phyloP scores from a whole-genome alignment of 1,284 basidiomycete species.

The Hortiboletus rubellus region DNA sequence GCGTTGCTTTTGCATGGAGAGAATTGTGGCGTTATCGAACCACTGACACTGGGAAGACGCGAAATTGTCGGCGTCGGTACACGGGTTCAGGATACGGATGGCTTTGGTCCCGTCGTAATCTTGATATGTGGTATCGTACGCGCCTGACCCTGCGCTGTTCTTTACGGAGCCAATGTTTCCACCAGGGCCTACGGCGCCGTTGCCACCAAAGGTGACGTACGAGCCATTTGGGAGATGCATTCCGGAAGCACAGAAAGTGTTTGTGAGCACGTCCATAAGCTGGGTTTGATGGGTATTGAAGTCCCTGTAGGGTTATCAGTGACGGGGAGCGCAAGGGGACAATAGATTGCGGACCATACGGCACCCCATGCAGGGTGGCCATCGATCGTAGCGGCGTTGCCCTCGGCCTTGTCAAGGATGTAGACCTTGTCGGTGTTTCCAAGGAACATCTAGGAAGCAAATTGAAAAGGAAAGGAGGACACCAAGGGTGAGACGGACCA shows the following conservation, averaged over 20 bases:
- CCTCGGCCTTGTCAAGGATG: constrained; percentile 50
- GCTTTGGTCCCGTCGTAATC: constrained; percentile 67
- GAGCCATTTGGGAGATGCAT: constrained; percentile 69
- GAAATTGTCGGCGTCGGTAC: constrained; percentile 55
- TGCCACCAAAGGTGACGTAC: constrained; percentile 67
- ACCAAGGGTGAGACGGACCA: constrained; percentile 43
- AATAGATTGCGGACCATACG: constrained; percentile 38
- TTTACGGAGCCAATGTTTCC: constrained; percentile 58
- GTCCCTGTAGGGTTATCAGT: constrained; percentile 21
- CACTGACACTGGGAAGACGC: constrained; percentile 63
- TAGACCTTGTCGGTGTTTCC: constrained; percentile 50
- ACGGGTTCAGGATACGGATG: constrained; percentile 78
- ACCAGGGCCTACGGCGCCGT: constrained; percentile 75
- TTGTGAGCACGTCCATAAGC: constrained; percentile 73
- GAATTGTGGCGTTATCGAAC: constrained; percentile 68
- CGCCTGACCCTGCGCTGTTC: constrained; percentile 45
- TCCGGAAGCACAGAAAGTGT: constrained; percentile 81
- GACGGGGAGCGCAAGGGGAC: neutral
- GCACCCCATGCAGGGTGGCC: constrained; percentile 46
- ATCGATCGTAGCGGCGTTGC: constrained; percentile 40
- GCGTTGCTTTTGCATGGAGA: constrained; percentile 75
- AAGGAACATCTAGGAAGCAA: constrained; percentile 50
- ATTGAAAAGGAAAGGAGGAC: neutral
- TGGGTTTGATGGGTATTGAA: constrained; percentile 45
- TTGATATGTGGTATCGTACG: constrained; percentile 59